phyloP scores from a whole-genome alignment of 2,329 filamentous ascomycete species.

The Epichloe baconii region DNA sequence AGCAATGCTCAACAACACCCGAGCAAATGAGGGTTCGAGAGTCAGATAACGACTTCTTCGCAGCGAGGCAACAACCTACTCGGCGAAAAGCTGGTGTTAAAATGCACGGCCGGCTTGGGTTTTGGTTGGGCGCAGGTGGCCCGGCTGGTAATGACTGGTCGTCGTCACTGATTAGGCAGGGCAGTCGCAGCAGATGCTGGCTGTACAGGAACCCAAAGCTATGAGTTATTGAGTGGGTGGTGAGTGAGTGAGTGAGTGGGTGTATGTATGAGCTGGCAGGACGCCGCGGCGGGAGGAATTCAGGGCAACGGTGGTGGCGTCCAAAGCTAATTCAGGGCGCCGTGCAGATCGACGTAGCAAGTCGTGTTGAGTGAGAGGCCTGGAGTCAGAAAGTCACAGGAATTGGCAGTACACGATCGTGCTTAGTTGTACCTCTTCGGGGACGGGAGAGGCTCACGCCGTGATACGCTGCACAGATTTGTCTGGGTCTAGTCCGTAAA shows the following conservation, averaged over 20 bases:
- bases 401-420: not conserved
- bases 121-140: conserved; percentile 32
- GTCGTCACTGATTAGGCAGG: conserved; percentile 28
- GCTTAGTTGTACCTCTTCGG: not conserved
- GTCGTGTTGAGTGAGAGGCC: not conserved
- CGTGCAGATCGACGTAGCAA: conserved; percentile 41
- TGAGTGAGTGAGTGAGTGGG: conserved; percentile 41
- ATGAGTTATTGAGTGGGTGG: conserved; percentile 40
- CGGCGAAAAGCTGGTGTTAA: conserved; percentile 18
- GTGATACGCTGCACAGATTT: not conserved
- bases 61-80: conserved; percentile 9
- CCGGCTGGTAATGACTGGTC: conserved; percentile 10
- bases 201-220: conserved; percentile 38
- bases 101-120: conserved; percentile 24
- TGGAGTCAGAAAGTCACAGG: not conserved
- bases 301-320: conserved; percentile 18
- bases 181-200: conserved; percentile 28
- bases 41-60: conserved; percentile 13
- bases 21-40: conserved; percentile 6
- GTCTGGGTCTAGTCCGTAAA: conserved; percentile 12
- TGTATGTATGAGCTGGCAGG: conserved; percentile 47
- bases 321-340: conserved; percentile 42
- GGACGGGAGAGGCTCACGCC: conserved; percentile 1
- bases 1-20: conserved; percentile 5
- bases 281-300: conserved; percentile 25